These are phyloP conservation scores for Cunninghamia lanceolata DNA, from an alignment of 75 land plant species.

Conservation along the genomic window DNA sequence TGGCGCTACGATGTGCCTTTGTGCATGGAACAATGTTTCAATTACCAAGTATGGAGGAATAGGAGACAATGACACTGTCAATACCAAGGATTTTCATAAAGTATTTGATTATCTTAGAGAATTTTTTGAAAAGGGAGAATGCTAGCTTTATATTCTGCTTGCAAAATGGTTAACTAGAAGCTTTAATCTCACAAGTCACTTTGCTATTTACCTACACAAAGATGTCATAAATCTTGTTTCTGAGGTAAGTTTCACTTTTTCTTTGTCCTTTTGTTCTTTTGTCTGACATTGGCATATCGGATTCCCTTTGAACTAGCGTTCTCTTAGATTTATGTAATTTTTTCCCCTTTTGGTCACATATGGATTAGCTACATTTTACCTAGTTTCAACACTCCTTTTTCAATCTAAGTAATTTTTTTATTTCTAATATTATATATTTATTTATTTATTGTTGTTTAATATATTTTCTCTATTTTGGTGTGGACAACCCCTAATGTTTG, in stretches of 20 bases:
- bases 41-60: slow-evolving; percentile 65
- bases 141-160: slow-evolving; percentile 51
- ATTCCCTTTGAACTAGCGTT: too few relatives aligned
- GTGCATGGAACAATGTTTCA: slow-evolving; percentile 43
- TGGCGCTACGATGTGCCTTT: slow-evolving; percentile 23
- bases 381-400: too few relatives aligned
- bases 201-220: slow-evolving; percentile 50
- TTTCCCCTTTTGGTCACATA: too few relatives aligned
- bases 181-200: slow-evolving; percentile 70
- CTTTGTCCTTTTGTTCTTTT: not conserved
- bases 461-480: too few relatives aligned
- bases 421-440: too few relatives aligned
- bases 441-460: too few relatives aligned
- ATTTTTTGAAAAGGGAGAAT: slow-evolving; percentile 45
- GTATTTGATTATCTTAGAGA: slow-evolving; percentile 46
- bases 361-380: too few relatives aligned
- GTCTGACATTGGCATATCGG: not conserved
- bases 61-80: slow-evolving; percentile 47
- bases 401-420: too few relatives aligned
- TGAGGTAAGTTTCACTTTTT: slow-evolving; percentile 32
- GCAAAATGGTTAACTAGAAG: slow-evolving; percentile 62
- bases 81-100: slow-evolving; percentile 55
- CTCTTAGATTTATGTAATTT: too few relatives aligned
- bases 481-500: too few relatives aligned
- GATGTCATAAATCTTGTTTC: slow-evolving; percentile 60